Evolutionary conservation across 139 green algal genomes (phyloP), one percentile per base, ranked within the genome.

Genomic region (Zygnema cylindricum): DNA sequence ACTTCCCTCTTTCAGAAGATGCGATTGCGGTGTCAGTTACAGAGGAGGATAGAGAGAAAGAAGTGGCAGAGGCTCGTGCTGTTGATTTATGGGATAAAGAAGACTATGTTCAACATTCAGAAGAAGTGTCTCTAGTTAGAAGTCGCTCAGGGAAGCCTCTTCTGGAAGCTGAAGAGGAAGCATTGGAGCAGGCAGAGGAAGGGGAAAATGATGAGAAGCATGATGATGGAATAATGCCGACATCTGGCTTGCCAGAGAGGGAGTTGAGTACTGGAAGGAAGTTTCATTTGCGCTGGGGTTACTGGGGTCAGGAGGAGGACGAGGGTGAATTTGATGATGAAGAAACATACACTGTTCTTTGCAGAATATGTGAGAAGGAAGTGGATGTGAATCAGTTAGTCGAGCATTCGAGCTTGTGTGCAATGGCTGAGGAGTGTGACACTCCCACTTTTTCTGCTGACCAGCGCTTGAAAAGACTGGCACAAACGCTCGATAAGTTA

Each of bases 401-500:
- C 42, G 79, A 84, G 81, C 86, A 91, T 75, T 85, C 57, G 38
- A 43, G 86, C n/a, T 78, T 91, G 23, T 91, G 86, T n/a, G 79
- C 69, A n/a, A 33, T 84, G 22, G 86, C 86, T 25, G 39, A 90
- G 35, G 54, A 81, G 25, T 91, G 86, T 75, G 86, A 91, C 79
- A 33, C 38, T 2, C 35, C 42, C 55, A n/a, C 43, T 33, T 40
- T 90, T 30, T 84, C 82, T 23, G 36, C 89, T 16, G 86, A 91
- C 71, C 77, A 91, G 32, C 55, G 81, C 30, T 69, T 91, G 30
- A 82, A 32, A 78, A 43, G 81, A 69, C 63, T 91, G 23, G 78
- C 77, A 30, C 76, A 90, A 23, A 73, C 36, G 22, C 83, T 88
- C 32, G 83, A 88, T 32, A 43, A 49, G n/a, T 82, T 88, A 23